Conservation (phyloP, 495 filamentous ascomycete species). For the Bryoglossum gracile region DNA sequence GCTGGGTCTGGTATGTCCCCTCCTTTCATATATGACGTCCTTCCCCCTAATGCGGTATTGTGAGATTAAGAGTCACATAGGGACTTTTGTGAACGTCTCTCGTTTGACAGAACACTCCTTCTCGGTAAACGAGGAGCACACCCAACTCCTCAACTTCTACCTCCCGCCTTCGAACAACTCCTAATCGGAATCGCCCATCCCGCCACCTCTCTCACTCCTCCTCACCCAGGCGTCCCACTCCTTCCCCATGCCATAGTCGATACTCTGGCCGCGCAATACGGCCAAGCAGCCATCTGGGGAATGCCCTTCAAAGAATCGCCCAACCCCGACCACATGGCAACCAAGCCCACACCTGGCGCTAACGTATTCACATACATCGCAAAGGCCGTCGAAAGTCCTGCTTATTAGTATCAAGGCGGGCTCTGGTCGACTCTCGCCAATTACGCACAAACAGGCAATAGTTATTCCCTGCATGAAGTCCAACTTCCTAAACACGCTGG, state of each 20-base stretch:
- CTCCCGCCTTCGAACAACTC: background rate
- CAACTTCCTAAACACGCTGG: background rate
- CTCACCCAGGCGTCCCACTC: background rate
- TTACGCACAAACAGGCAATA: background rate
- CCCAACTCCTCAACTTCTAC: constrained; percentile 1
- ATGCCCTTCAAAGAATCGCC: background rate
- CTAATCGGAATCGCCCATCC: background rate
- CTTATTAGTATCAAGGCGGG: background rate
- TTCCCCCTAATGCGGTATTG: background rate
- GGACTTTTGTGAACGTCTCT: background rate
- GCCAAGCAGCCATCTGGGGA: background rate
- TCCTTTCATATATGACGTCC: background rate
- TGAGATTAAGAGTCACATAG: too few relatives aligned
- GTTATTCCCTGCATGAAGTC: background rate
- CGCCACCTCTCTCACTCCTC: background rate
- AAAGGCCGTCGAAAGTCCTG: background rate
- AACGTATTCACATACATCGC: background rate
- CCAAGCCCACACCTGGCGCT: background rate
- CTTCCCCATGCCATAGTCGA: background rate
- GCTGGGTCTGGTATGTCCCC: background rate
- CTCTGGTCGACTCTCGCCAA: background rate
- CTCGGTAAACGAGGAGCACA: background rate
- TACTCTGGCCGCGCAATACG: background rate
- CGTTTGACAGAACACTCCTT: background rate
- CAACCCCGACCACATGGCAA: background rate